phyloP scores from a whole-genome alignment of 768 basidiomycete genomes.

The Xerocomellus intermedius region DNA sequence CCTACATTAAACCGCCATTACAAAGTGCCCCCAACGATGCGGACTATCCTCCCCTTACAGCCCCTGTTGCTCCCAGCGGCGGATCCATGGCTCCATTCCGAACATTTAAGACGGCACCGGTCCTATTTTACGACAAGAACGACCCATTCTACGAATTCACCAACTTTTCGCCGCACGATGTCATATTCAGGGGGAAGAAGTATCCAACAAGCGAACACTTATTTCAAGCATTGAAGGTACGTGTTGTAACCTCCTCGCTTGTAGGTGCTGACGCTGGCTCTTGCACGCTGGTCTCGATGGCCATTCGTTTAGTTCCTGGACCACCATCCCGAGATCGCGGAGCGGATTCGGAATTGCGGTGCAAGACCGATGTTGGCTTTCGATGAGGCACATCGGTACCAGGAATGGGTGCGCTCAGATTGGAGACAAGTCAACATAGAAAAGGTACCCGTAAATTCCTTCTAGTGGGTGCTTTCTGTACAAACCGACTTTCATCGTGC shows the following conservation, averaged over 20 bases:
- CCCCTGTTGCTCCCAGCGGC: constrained; percentile 29
- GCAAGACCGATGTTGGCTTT: constrained; percentile 63
- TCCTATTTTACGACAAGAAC: constrained; percentile 65
- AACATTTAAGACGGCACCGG: constrained; percentile 32
- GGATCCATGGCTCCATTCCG: constrained; percentile 31
- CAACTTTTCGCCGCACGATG: constrained; percentile 68
- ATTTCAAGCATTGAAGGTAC: constrained; percentile 71
- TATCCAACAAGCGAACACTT: constrained; percentile 80
- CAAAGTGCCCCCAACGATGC: constrained; percentile 4
- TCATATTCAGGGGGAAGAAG: constrained; percentile 56
- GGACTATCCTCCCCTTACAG: constrained; percentile 34
- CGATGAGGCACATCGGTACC: constrained; percentile 65
- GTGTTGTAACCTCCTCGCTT: not conserved
- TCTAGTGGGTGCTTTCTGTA: not conserved
- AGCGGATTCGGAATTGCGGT: constrained; percentile 65
- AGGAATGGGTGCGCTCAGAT: constrained; percentile 58
- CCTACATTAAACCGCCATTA: constrained; percentile 15
- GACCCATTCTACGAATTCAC: constrained; percentile 70
- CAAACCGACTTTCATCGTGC: not conserved
- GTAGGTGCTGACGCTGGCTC: not conserved
- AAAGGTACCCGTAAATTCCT: constrained; percentile 40
- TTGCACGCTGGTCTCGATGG: not conserved
- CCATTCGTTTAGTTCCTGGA: constrained; percentile 50
- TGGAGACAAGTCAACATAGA: constrained; percentile 70
- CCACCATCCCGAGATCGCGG: constrained; percentile 59